Conservation (phyloP, 352 stramenopile species). For the Globisporangium parvum region DNA sequence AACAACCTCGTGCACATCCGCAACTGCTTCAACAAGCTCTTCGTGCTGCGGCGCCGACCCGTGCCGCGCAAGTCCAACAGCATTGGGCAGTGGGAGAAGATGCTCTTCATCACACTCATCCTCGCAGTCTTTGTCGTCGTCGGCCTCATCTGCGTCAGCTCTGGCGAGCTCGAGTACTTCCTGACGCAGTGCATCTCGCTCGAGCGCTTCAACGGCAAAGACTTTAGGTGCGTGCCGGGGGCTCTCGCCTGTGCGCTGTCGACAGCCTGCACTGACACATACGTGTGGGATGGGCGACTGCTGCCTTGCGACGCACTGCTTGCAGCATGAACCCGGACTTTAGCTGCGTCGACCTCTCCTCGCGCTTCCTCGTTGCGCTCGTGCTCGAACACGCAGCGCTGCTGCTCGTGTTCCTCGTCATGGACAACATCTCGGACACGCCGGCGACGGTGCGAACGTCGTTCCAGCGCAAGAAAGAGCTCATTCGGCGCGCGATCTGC, state of each 20-base stretch:
- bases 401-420: slow-evolving; percentile 69
- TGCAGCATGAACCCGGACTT: slow-evolving; percentile 82
- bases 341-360: slow-evolving; percentile 67
- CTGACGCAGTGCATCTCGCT: slow-evolving; percentile 62
- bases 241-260: too few species aligned
- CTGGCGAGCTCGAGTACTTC: slow-evolving; percentile 81
- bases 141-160: slow-evolving; percentile 79
- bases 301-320: neutral
- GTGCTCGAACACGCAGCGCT: slow-evolving; percentile 71
- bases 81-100: slow-evolving; percentile 86
- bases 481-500: slow-evolving; percentile 81
- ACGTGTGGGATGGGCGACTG: neutral
- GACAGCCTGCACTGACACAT: too few species aligned
- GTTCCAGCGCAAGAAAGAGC: slow-evolving; percentile 82
- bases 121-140: slow-evolving; percentile 80
- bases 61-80: slow-evolving; percentile 80
- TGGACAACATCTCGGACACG: slow-evolving; percentile 79
- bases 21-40: slow-evolving; percentile 81
- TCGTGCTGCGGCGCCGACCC: slow-evolving; percentile 56
- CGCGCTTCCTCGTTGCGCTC: slow-evolving; percentile 72
- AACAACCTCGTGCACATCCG: slow-evolving; percentile 84
- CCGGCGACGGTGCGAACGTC: slow-evolving; percentile 66
- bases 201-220: slow-evolving; percentile 70
- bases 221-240: slow-evolving; percentile 64
- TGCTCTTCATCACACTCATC: slow-evolving; percentile 79